Conservation (phyloP, 2,329 filamentous ascomycete species). For the Shiraia sp. region DNA sequence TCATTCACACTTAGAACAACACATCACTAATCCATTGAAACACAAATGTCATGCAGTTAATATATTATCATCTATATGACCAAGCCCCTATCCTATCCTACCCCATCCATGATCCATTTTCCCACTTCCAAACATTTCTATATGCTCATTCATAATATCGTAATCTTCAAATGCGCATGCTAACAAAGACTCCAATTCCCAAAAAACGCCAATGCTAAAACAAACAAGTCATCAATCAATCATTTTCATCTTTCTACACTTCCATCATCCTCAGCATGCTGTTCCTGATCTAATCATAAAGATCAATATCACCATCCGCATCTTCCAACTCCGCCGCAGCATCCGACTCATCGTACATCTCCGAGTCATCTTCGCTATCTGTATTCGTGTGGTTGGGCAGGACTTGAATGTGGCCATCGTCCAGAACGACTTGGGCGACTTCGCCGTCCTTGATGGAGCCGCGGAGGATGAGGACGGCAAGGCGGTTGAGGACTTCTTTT, state of each 20-base stretch:
- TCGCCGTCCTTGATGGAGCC: slow-evolving; percentile 87
- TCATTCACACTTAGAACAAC: too few species aligned
- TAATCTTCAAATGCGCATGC: too few species aligned
- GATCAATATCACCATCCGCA: slow-evolving; percentile 60
- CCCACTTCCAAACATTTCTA: neutral
- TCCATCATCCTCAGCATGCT: too few species aligned
- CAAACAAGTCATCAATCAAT: neutral
- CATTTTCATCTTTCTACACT: neutral
- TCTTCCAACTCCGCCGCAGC: slow-evolving; percentile 70
- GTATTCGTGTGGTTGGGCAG: slow-evolving; percentile 79
- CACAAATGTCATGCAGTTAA: too few species aligned
- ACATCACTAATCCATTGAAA: too few species aligned
- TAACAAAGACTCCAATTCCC: neutral
- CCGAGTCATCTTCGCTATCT: slow-evolving; percentile 67
- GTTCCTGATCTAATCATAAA: slow-evolving; percentile 64
- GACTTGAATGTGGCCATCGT: slow-evolving; percentile 78
- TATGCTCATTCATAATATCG: too few species aligned
- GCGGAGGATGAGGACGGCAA: slow-evolving; percentile 88
- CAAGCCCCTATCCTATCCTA: slow-evolving; percentile 4
- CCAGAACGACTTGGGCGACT: slow-evolving; percentile 74
- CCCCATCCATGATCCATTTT: slow-evolving; percentile 9
- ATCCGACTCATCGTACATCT: slow-evolving; percentile 76
- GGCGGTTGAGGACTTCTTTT: slow-evolving; percentile 91
- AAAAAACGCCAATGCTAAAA: slow-evolving; percentile 14
- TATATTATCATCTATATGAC: slow-evolving; percentile 2